These are phyloP conservation scores for Monilinia vaccinii-corymbosi DNA, from an alignment of 2,329 filamentous ascomycete species.

Conservation along the genomic window DNA sequence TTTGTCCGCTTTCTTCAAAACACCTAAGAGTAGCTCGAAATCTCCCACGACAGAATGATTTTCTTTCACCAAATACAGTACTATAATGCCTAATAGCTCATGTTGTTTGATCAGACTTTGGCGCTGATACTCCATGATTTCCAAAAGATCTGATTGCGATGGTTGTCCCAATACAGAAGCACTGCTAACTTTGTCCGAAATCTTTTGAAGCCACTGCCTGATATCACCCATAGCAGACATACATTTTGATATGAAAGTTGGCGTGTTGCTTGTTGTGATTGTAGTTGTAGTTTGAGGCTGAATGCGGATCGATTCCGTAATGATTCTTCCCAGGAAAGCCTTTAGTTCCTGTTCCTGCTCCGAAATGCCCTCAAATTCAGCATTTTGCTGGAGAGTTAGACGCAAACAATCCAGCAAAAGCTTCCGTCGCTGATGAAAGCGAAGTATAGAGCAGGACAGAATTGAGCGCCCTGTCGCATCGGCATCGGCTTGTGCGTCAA, in stretches of 20 bases:
- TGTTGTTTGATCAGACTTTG: constrained; percentile 80
- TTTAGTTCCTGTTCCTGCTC: constrained; percentile 43
- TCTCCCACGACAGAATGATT: constrained; percentile 62
- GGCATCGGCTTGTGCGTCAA: constrained; percentile 63
- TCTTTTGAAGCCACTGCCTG: constrained; percentile 64
- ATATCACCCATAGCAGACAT: constrained; percentile 68
- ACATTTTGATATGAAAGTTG: constrained; percentile 63
- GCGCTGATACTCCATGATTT: constrained; percentile 73
- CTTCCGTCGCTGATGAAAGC: constrained; percentile 78
- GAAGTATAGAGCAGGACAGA: constrained; percentile 71
- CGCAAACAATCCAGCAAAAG: constrained; percentile 77
- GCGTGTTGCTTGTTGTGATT: constrained; percentile 24
- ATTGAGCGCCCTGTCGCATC: constrained; percentile 61
- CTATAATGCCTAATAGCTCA: constrained; percentile 73
- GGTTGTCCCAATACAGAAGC: constrained; percentile 64
- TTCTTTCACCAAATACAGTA: constrained; percentile 69
- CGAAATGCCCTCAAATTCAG: constrained; percentile 28
- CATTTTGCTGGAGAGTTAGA: constrained; percentile 58
- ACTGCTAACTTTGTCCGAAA: constrained; percentile 68
- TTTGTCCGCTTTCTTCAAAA: constrained; percentile 61
- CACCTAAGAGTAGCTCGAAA: constrained; percentile 61
- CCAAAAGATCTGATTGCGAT: constrained; percentile 54
- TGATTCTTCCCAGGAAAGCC: constrained; percentile 41
- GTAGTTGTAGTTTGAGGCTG: constrained; percentile 30
- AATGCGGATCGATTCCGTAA: constrained; percentile 15